These are phyloP conservation scores for Citrus cavaleriei DNA, from an alignment of 345 rosid species.

Conservation along the genomic window DNA sequence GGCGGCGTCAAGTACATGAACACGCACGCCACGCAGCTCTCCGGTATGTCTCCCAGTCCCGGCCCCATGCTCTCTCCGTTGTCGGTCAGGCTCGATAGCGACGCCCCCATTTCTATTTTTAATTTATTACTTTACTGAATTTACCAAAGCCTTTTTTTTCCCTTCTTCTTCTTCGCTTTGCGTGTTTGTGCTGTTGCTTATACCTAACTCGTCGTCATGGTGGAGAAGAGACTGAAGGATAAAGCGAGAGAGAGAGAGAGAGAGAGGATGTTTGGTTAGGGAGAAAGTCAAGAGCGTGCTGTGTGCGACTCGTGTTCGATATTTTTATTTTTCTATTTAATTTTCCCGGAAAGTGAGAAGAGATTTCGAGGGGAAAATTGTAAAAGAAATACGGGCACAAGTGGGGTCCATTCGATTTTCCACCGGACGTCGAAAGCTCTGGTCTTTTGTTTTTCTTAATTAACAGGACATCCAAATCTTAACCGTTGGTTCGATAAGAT, in stretches of 20 bases:
- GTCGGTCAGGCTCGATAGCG: constrained; percentile 72
- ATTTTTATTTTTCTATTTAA: too few relatives aligned
- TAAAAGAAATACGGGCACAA: neutral
- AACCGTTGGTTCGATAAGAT: too few relatives aligned
- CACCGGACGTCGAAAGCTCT: neutral
- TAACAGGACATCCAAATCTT: too few relatives aligned
- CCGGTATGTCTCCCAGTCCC: constrained; percentile 88
- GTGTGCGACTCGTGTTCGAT: neutral
- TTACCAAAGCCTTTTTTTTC: neutral
- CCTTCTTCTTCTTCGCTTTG: neutral
- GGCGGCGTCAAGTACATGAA: constrained; percentile 80
- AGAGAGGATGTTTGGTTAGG: neutral
- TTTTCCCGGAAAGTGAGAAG: constrained; percentile 13
- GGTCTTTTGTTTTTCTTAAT: neutral
- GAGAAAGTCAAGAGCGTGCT: neutral
- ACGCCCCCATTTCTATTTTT: constrained; percentile 65
- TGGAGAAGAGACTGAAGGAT: neutral
- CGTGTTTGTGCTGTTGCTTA: too few relatives aligned
- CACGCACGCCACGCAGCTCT: constrained; percentile 89
- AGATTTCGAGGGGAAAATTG: neutral
- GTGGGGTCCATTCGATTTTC: neutral
- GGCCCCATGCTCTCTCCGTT: constrained; percentile 51
- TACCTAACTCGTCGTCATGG: neutral
- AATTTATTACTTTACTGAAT: neutral
- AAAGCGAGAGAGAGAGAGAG: neutral